Evolutionary conservation across 1,139 yeast species (phyloP), one percentile per base, ranked within the genome.

Genomic region (Petasospora fabianii): DNA sequence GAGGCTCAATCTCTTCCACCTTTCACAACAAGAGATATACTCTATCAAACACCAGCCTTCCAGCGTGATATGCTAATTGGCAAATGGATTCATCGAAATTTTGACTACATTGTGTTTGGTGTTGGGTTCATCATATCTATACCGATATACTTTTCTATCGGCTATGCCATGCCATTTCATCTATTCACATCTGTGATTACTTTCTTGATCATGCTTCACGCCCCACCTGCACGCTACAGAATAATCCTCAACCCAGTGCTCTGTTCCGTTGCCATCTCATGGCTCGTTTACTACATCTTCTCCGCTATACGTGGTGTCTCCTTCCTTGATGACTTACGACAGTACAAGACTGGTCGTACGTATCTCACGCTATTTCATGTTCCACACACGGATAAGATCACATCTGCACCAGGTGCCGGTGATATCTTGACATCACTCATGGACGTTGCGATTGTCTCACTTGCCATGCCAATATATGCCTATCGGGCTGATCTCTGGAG

Each of bases 341-440:
- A 68, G 50, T 84, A 80, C 64, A 77, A 78, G 48, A 84, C 92
- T 0, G 90, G 90, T 0, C 69, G 81, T 44, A 82, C 69, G 17
- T 84, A 84, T 53, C 58, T 80, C 31, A 65, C 71, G 39, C 62
- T 84, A 16, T 83, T 84, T 58, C 70, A 71, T 48, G 56, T 62
- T 15, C 46, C 26, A 6, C 13, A 10, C 14, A 30, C 21, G 10
- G 10, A 30, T n/a, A n/a, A n/a, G 29, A n/a, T n/a, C n/a, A n/a
- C n/a, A n/a, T n/a, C n/a, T n/a, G 72, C 80, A 74, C 94, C 95
- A 0, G 95, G 95, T 0, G 85, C 92, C 29, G 95, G 95, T 2
- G 95, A 84, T 54, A 67, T 84, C 11, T 68, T 84, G 28, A 61
- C 80, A 8, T 75, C 88, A 0, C 58, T 84, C 45, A 78, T 84